phyloP scores from a whole-genome alignment of 2,329 filamentous ascomycete species.

The Diaporthe eres region DNA sequence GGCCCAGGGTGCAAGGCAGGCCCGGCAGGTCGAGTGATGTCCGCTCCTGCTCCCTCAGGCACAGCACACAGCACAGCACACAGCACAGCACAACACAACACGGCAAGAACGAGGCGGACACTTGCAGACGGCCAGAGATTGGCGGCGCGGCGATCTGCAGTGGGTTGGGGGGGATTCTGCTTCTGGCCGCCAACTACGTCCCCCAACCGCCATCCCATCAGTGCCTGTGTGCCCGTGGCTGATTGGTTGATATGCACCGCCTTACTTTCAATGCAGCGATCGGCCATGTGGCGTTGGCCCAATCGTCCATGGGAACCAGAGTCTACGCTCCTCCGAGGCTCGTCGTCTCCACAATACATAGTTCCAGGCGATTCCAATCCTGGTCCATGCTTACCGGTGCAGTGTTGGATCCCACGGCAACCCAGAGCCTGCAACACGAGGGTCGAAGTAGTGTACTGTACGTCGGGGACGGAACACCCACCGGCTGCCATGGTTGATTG shows the following conservation, averaged over 20 bases:
- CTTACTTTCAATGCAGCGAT: constrained; percentile 38
- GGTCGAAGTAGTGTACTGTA: background rate
- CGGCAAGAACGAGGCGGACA: constrained; percentile 40
- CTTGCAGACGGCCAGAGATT: constrained; percentile 35
- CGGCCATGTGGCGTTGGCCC: constrained; percentile 37
- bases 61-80: constrained; percentile 17
- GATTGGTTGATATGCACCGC: constrained; percentile 40
- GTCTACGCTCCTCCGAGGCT: constrained; percentile 19
- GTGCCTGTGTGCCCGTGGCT: constrained; percentile 7
- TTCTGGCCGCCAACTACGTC: background rate
- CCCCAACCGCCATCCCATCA: constrained; percentile 5
- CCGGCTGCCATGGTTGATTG: background rate
- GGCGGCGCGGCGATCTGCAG: constrained; percentile 38
- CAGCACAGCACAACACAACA: constrained; percentile 20
- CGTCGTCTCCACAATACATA: constrained; percentile 28
- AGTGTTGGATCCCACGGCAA: constrained; percentile 8
- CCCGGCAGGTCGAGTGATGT: constrained; percentile 39
- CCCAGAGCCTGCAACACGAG: constrained; percentile 9
- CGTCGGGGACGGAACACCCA: constrained; percentile 15
- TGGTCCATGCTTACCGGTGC: constrained; percentile 31
- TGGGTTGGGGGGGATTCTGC: constrained; percentile 5
- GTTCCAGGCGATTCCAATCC: constrained; percentile 21
- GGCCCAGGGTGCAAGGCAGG: constrained; percentile 1
- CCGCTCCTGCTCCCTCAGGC: constrained; percentile 29
- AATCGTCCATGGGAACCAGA: constrained; percentile 33